These are phyloP conservation scores for Trichoderma sp. DNA, from an alignment of 2,329 filamentous ascomycete species.

Conservation along the genomic window DNA sequence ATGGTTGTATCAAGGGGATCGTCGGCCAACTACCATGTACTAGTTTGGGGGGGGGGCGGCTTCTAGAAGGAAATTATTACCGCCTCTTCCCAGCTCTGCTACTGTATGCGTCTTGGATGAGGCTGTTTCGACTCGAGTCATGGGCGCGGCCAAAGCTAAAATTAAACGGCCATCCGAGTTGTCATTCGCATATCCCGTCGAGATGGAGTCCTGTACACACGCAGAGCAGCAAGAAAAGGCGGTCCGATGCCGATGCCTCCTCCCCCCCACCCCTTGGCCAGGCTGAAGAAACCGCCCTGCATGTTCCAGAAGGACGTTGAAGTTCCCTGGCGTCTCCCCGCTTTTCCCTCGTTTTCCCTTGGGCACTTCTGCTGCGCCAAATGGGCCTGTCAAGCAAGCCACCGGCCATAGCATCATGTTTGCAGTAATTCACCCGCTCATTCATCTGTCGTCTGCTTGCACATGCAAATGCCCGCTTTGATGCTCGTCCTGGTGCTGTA, in stretches of 20 bases:
- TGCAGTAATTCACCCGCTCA: not conserved
- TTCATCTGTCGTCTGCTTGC: not conserved
- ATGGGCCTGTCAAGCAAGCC: constrained; percentile 4
- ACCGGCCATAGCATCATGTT: not conserved
- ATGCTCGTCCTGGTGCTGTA: not conserved
- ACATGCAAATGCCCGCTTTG: not conserved
- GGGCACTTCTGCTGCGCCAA: not conserved
- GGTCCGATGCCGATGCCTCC: constrained; percentile 1
- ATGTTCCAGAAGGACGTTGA: constrained; percentile 12
- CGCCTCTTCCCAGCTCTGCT: not conserved
- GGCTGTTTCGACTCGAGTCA: constrained; percentile 12
- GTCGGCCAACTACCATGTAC: not conserved
- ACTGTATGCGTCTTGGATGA: too few relatives aligned
- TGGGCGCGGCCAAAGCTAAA: not conserved
- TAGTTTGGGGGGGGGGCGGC: too few relatives aligned
- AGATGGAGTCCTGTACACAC: not conserved
- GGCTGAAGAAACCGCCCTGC: constrained; percentile 17
- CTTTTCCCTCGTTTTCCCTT: not conserved
- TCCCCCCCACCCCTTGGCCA: not conserved
- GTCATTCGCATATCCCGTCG: not conserved
- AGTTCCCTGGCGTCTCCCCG: not conserved
- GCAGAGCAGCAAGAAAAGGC: not conserved
- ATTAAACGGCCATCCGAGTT: not conserved
- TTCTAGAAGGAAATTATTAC: constrained; percentile 10
- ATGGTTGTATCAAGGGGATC: not conserved